These are phyloP conservation scores for Toxoplasma gondii DNA, from an alignment of 169 alveolate species.

Conservation along the genomic window DNA sequence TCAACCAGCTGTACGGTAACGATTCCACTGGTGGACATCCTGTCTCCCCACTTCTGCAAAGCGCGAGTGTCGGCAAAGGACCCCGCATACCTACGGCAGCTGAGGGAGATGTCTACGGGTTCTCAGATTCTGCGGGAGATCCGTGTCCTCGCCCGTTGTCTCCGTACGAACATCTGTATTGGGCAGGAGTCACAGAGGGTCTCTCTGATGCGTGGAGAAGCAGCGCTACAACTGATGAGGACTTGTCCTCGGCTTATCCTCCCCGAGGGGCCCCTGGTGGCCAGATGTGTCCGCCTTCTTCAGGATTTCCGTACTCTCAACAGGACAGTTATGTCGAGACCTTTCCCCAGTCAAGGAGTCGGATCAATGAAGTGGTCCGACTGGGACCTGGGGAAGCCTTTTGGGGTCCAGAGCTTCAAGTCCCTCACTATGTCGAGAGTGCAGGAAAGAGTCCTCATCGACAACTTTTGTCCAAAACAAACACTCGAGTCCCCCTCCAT, in stretches of 20 bases:
- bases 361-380: neutral
- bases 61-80: neutral
- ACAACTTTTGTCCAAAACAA: neutral
- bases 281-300: neutral
- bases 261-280: neutral
- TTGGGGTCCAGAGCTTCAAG: neutral
- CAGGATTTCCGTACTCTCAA: neutral
- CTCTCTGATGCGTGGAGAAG: neutral
- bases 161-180: neutral
- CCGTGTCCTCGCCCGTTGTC: neutral
- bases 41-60: neutral
- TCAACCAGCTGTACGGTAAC: neutral
- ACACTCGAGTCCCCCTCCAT: neutral
- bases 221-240: neutral
- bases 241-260: neutral
- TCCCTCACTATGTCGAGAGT: no score
- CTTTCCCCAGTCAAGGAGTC: neutral
- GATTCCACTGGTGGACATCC: neutral
- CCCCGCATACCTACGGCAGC: no score
- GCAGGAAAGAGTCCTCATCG: no score
- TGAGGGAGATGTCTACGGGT: no score
- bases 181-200: slow-evolving; percentile 6
- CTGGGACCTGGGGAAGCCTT: neutral
- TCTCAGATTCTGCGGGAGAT: no score
- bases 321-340: neutral